A percentile compares a stretch with the other conserved stretches of the same genome.
These are phyloP conservation scores for Copromyces sp. DNA, from an alignment of 495 filamentous ascomycete genomes.

Conservation along the genomic window DNA sequence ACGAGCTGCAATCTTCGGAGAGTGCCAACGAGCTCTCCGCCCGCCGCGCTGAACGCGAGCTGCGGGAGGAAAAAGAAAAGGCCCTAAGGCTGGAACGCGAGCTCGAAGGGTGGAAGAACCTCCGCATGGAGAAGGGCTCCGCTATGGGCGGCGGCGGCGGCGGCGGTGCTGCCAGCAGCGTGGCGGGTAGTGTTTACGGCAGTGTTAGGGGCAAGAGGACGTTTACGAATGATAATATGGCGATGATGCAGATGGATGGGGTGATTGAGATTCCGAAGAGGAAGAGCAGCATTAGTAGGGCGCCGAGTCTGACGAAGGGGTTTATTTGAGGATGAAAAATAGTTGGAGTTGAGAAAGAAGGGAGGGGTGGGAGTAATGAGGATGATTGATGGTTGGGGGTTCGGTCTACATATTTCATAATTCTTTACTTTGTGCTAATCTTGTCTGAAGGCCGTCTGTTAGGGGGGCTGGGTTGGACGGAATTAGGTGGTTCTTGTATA, in stretches of 20 bases:
- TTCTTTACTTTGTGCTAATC: not conserved
- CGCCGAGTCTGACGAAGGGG: slow-evolving; percentile 44
- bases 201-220: slow-evolving; percentile 26
- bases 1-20: slow-evolving; percentile 84
- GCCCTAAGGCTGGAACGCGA: slow-evolving; percentile 75
- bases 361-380: not conserved
- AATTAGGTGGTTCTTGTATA: not conserved
- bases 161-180: slow-evolving; percentile 19
- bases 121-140: slow-evolving; percentile 52
- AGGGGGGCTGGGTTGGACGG: not conserved
- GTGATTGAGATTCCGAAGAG: slow-evolving; percentile 41
- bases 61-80: slow-evolving; percentile 84
- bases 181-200: slow-evolving; percentile 15
- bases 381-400: not conserved
- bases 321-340: slow-evolving; percentile 31
- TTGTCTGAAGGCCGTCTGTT: not conserved
- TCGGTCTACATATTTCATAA: not conserved
- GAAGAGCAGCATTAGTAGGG: slow-evolving; percentile 45
- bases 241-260: slow-evolving; percentile 23
- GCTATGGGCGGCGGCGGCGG: slow-evolving; percentile 17
- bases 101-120: slow-evolving; percentile 71
- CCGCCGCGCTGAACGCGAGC: slow-evolving; percentile 77
- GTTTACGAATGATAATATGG: slow-evolving; percentile 17
- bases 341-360: not conserved
- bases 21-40: slow-evolving; percentile 67